Conservation (phyloP, 2,329 filamentous ascomycete genomes). For the Fusarium sambucinum region DNA sequence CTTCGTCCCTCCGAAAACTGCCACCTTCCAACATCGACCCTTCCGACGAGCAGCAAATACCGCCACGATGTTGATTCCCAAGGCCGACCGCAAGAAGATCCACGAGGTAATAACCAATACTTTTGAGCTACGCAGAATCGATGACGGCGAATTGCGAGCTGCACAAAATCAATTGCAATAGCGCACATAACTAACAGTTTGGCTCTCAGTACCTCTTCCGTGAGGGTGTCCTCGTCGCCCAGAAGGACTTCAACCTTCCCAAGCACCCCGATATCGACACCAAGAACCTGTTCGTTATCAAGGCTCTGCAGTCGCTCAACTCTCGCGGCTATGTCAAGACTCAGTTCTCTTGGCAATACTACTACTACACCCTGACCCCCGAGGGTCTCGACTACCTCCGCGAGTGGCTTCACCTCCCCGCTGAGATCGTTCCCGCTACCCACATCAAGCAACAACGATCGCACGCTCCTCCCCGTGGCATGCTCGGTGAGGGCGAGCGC, state of each 20-base stretch:
- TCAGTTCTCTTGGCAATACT: slow-evolving; percentile 99
- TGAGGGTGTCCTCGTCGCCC: slow-evolving; percentile 92
- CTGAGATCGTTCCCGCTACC: slow-evolving; percentile 98
- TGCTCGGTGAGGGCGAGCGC: slow-evolving; percentile 89
- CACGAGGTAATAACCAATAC: slow-evolving; percentile 72
- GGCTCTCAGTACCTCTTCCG: slow-evolving; percentile 88
- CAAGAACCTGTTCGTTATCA: slow-evolving; percentile 99
- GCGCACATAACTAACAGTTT: slow-evolving; percentile 44
- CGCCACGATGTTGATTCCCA: slow-evolving; percentile 95
- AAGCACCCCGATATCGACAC: slow-evolving; percentile 99
- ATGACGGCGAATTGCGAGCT: slow-evolving; percentile 34
- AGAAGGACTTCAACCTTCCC: slow-evolving; percentile 99
- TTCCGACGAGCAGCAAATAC: slow-evolving; percentile 57
- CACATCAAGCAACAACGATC: slow-evolving; percentile 99
- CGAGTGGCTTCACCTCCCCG: slow-evolving; percentile 99
- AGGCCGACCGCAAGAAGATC: slow-evolving; percentile 99
- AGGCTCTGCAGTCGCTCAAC: slow-evolving; percentile 97
- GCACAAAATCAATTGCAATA: slow-evolving; percentile 28
- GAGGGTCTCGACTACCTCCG: slow-evolving; percentile 99
- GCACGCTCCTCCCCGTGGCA: slow-evolving; percentile 96
- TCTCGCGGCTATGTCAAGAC: slow-evolving; percentile 99
- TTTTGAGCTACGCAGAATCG: slow-evolving; percentile 22
- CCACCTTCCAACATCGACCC: slow-evolving; percentile 65
- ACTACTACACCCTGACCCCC: slow-evolving; percentile 99
- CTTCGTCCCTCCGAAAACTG: slow-evolving; percentile 53